phyloP scores from a whole-genome alignment of 768 basidiomycete species.

The Termitomyces sp. region DNA sequence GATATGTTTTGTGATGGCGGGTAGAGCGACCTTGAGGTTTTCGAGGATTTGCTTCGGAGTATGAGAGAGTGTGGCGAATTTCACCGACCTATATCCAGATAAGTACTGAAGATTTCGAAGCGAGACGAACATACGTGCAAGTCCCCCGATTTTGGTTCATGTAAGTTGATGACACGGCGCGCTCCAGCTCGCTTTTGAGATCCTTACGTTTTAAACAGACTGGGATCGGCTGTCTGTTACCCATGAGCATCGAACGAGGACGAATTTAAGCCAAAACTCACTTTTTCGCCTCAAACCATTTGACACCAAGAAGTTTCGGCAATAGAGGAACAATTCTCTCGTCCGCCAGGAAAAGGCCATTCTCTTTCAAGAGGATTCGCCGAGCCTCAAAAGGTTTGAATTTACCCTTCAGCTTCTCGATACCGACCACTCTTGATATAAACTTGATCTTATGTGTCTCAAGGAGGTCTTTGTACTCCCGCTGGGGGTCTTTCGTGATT shows the following conservation, averaged over 20 bases:
- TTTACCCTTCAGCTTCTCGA: constrained; percentile 92
- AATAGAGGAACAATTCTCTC: constrained; percentile 85
- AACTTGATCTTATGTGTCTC: constrained; percentile 79
- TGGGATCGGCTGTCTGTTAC: constrained; percentile 84
- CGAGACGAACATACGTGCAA: constrained; percentile 66
- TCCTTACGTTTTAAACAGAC: constrained; percentile 88
- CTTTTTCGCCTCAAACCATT: constrained; percentile 97
- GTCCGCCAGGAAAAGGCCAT: constrained; percentile 91
- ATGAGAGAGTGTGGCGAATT: constrained; percentile 75
- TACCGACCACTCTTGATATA: constrained; percentile 85
- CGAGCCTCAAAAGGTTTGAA: constrained; percentile 84
- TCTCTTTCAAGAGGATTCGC: constrained; percentile 79
- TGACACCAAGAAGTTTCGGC: constrained; percentile 81
- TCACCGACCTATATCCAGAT: constrained; percentile 60
- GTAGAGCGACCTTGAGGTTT: constrained; percentile 78
- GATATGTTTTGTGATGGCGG: constrained; percentile 66
- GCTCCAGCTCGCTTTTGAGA: constrained; percentile 88
- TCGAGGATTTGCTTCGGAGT: constrained; percentile 68
- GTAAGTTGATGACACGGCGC: constrained; percentile 91
- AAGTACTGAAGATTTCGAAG: background rate
- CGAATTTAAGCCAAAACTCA: constrained; percentile 32
- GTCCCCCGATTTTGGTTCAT: constrained; percentile 95
- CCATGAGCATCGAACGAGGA: constrained; percentile 6
- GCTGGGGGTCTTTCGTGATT: constrained; percentile 93
- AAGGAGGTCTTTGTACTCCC: constrained; percentile 93